Evolutionary conservation across 2,329 filamentous ascomycete genomes (phyloP), one percentile per base, ranked within the genome.

Genomic region (Trichoderma lentiforme): DNA sequence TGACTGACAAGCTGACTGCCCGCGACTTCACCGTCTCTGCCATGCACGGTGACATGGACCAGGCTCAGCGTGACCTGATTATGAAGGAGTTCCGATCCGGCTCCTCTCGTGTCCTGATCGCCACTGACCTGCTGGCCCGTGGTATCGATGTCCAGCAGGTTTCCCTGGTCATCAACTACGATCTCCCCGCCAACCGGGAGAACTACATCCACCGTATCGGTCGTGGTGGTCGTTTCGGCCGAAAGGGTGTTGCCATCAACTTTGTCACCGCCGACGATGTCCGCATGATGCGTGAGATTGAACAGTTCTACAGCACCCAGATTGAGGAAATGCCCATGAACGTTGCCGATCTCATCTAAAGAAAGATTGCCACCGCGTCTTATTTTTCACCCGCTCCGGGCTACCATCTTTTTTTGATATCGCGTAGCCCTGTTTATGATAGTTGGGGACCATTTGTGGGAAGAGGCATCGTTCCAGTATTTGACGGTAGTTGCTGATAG

Each of bases 241-340:
- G 96, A 85, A 99, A 99, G 92, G 96, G 96, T 92, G 96, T 99
- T 84, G 96, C 96, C 81, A 99, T 99, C 90, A 99, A 99, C 93
- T 99, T 99, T 84, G 96, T 99, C 84, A 98, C 95, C 74, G 94
- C 94, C 80, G 96, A 99, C 78, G 96, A 99, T 86, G 96, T 99
- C 81, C 94, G 95, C 85, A 98, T 99, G 93, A 97, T 99, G 93
- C 91, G 96, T 84, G 96, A 99, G 86, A 99, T 99, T 80, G 96
- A 99, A 86, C 94, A 98, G 88, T 99, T 98, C 90, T 99, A 99
- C 92, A 97, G 94, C 90, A 99, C 96, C 84, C 96, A 99, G 88
- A 98, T 99, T 78, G 96, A 99, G 87, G 96, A 99, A 90, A 99
- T 99, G 96, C 96, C 96, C 82, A 98, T 99, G 96, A 92, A 92